These are phyloP conservation scores for Aureobasidium sp. DNA, from an alignment of 2,329 filamentous ascomycete species.

Conservation along the genomic window DNA sequence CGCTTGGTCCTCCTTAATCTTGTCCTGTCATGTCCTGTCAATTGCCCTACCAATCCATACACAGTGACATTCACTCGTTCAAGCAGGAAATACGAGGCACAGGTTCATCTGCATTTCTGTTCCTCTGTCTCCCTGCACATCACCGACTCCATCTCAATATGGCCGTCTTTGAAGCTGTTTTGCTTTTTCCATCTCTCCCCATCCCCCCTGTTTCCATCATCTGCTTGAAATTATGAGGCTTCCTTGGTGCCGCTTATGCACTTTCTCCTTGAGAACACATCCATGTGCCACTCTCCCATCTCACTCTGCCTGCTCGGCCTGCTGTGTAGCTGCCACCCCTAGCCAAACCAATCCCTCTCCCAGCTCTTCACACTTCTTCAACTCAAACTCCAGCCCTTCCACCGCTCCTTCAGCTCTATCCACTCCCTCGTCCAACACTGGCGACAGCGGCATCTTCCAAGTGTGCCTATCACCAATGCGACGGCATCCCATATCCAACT, in stretches of 20 bases:
- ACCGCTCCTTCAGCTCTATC: neutral
- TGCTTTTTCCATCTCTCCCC: neutral
- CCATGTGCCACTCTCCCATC: neutral
- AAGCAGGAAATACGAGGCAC: too few species aligned
- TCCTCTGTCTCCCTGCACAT: too few species aligned
- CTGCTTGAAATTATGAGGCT: neutral
- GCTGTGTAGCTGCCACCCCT: neutral
- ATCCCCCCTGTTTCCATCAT: neutral
- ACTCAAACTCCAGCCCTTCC: neutral
- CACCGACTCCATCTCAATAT: neutral
- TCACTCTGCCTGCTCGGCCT: neutral
- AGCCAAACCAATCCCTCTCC: neutral
- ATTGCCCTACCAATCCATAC: neutral
- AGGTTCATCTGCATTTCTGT: too few species aligned
- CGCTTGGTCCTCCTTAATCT: constrained; percentile 13
- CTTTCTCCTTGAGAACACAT: neutral
- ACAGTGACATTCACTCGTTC: neutral
- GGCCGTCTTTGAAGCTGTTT: neutral
- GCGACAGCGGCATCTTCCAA: constrained; percentile 3
- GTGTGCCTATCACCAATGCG: constrained; percentile 10
- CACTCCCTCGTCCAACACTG: neutral
- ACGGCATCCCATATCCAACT: neutral
- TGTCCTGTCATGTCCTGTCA: constrained; percentile 8
- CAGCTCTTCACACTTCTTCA: neutral
- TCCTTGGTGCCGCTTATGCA: constrained; percentile 2